These are phyloP conservation scores for Avena eriantha DNA, from an alignment of 176 grass and related monocot species.

Conservation along the genomic window DNA sequence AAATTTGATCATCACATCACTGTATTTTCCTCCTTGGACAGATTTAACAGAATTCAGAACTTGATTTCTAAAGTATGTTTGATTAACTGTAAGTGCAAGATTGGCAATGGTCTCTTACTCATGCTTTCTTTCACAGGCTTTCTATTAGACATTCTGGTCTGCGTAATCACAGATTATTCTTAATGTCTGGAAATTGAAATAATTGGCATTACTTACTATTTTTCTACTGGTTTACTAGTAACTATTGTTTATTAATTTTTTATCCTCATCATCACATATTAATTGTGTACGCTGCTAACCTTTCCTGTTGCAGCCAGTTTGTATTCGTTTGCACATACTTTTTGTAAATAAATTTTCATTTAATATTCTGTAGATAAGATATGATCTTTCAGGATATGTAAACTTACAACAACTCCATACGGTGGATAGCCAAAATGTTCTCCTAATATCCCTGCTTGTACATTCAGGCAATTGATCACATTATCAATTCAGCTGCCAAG, in stretches of 20 bases:
- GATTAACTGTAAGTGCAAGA: conserved; percentile 4
- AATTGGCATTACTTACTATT: neutral
- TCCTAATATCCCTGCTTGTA: conserved; percentile 17
- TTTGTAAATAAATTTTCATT: neutral
- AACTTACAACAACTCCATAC: neutral
- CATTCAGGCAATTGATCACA: conserved; percentile 97
- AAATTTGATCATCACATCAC: neutral
- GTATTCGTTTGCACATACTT: neutral
- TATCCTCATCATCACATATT: conserved; percentile 8
- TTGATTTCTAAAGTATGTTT: conserved; percentile 11
- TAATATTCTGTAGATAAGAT: neutral
- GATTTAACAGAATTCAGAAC: conserved; percentile 2
- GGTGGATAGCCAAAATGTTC: neutral
- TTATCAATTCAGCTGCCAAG: conserved; percentile 98
- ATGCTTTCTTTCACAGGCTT: neutral
- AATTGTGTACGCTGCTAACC: neutral
- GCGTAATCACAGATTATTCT: conserved; percentile 23
- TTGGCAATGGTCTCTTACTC: neutral
- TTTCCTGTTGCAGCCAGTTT: neutral
- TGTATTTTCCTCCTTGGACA: neutral
- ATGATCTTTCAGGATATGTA: conserved; percentile 26
- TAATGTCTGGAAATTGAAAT: neutral
- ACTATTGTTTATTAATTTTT: neutral
- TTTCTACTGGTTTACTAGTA: neutral
- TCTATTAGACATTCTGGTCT: conserved; percentile 5